These are phyloP conservation scores for Pterocarpus santalinus DNA, from an alignment of 306 rosid species.

Conservation along the genomic window DNA sequence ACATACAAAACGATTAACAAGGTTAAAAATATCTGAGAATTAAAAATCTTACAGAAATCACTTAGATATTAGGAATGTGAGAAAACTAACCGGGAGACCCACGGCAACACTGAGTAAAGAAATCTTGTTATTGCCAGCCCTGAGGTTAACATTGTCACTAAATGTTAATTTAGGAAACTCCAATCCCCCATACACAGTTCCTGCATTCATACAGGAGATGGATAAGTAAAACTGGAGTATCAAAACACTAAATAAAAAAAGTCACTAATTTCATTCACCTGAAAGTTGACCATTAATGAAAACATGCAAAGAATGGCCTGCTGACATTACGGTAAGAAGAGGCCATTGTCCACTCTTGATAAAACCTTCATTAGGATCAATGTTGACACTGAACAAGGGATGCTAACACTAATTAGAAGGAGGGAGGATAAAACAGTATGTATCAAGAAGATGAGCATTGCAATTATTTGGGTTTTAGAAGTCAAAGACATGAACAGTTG, in stretches of 20 bases:
- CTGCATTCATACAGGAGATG: constrained; percentile 54
- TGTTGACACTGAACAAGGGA: constrained; percentile 67
- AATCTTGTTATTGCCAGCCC: constrained; percentile 86
- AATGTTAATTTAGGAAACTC: constrained; percentile 72
- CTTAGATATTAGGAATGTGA: constrained; percentile 6
- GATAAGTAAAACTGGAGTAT: constrained; percentile 36
- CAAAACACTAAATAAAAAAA: neutral
- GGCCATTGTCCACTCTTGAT: constrained; percentile 73
- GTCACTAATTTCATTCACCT: constrained; percentile 59
- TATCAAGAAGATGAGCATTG: constrained; percentile 39
- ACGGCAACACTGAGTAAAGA: constrained; percentile 85
- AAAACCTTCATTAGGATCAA: constrained; percentile 77
- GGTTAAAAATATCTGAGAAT: neutral
- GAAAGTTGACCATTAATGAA: constrained; percentile 87
- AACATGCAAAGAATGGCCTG: constrained; percentile 94
- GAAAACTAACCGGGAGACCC: constrained; percentile 86
- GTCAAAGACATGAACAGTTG: constrained; percentile 17
- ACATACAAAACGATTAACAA: constrained; percentile 20
- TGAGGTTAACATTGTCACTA: constrained; percentile 66
- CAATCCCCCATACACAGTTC: constrained; percentile 73
- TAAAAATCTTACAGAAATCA: constrained; percentile 5
- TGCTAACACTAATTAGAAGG: constrained; percentile 24
- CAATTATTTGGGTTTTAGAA: neutral
- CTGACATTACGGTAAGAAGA: constrained; percentile 75
- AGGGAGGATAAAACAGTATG: constrained; percentile 8